These are phyloP conservation scores for Aspergillus tanneri DNA, from an alignment of 2,329 filamentous ascomycete species.

Conservation along the genomic window DNA sequence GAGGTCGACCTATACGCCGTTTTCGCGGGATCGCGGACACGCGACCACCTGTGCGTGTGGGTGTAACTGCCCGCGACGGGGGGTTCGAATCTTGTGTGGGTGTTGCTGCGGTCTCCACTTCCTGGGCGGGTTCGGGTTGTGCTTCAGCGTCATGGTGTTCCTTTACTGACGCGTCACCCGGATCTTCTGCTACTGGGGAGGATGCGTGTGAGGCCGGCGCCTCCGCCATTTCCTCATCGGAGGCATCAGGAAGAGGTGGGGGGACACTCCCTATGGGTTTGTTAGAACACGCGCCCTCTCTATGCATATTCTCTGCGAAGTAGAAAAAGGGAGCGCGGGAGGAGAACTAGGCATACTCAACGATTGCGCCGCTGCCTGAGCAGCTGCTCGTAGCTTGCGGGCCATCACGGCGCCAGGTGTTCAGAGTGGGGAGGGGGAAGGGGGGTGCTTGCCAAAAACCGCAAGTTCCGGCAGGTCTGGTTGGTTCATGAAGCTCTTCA, in stretches of 20 bases:
- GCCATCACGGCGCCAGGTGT: conserved; percentile 36
- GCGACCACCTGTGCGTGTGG: conserved; percentile 46
- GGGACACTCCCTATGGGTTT: conserved; percentile 42
- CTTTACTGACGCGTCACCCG: conserved; percentile 30
- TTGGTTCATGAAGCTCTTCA: conserved; percentile 9
- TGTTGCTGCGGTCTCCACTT: conserved; percentile 45
- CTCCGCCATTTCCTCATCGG: conserved; percentile 48
- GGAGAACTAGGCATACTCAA: conserved; percentile 39
- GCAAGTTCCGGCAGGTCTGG: neutral
- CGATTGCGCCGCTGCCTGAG: conserved; percentile 48
- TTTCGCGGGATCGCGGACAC: conserved; percentile 65
- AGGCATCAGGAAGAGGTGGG: conserved; percentile 42
- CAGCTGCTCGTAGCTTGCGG: conserved; percentile 47
- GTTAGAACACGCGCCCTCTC: conserved; percentile 20
- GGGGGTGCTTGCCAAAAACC: conserved; percentile 11
- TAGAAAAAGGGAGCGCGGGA: neutral
- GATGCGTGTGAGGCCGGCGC: conserved; percentile 33
- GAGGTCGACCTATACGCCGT: conserved; percentile 75
- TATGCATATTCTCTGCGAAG: neutral
- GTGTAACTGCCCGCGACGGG: conserved; percentile 52
- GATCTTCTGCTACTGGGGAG: conserved; percentile 36
- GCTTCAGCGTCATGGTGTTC: conserved; percentile 26
- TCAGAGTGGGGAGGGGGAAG: conserved; percentile 6
- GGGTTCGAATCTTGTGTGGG: conserved; percentile 44
- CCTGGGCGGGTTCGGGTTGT: conserved; percentile 40